These are phyloP conservation scores for Beauveria asiatica DNA, from an alignment of 2,329 filamentous ascomycete species.

Conservation along the genomic window DNA sequence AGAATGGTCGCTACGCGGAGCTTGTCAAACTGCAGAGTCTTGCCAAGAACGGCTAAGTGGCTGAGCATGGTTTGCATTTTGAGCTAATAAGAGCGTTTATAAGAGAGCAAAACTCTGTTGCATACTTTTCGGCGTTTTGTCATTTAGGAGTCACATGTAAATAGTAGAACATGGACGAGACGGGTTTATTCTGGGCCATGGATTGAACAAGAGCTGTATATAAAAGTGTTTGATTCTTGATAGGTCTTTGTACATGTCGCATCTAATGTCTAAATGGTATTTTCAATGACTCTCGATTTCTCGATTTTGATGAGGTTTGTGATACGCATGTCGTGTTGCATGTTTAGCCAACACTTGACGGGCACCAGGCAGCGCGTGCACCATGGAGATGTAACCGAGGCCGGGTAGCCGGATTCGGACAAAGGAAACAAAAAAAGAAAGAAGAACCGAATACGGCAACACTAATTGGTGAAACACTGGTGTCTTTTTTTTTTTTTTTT, in stretches of 20 bases:
- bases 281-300: background rate
- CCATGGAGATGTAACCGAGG: background rate
- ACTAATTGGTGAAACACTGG: background rate
- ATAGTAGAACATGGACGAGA: background rate
- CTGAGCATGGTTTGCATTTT: background rate
- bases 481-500: background rate
- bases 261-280: background rate
- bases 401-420: background rate
- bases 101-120: background rate
- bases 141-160: background rate
- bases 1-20: slow-evolving; percentile 66
- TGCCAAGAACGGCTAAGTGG: slow-evolving; percentile 41
- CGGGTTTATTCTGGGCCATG: background rate
- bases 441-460: background rate
- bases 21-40: slow-evolving; percentile 74
- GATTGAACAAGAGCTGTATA: background rate
- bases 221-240: background rate
- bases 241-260: background rate
- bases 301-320: background rate
- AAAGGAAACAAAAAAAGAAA: too few species aligned
- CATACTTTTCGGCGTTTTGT: slow-evolving; percentile 3
- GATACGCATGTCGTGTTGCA: too few species aligned
- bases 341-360: background rate
- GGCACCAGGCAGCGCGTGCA: background rate
- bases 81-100: background rate